phyloP scores from a whole-genome alignment of 306 rosid genomes.

The Medicago ruthenica region DNA sequence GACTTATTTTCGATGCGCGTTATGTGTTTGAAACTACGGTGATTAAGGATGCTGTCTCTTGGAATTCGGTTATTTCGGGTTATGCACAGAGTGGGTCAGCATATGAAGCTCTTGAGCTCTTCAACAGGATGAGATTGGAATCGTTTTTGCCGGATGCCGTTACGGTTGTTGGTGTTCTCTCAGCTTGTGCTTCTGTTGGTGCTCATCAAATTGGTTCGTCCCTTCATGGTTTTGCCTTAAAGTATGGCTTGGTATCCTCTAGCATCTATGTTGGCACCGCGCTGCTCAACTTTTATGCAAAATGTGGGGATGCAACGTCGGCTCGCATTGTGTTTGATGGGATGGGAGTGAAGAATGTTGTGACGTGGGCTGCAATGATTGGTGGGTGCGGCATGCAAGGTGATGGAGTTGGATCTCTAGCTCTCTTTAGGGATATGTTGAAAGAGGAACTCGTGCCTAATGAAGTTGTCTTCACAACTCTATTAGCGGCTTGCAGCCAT shows the following conservation, averaged over 20 bases:
- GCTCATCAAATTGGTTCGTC: constrained; percentile 67
- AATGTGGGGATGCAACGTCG: constrained; percentile 75
- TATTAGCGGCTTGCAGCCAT: constrained; percentile 80
- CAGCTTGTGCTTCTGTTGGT: constrained; percentile 69
- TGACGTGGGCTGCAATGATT: constrained; percentile 84
- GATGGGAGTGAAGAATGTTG: constrained; percentile 67
- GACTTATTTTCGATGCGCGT: constrained; percentile 50
- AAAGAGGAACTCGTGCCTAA: constrained; percentile 59
- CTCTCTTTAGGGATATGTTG: constrained; percentile 70
- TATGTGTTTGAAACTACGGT: constrained; percentile 56
- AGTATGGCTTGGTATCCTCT: constrained; percentile 52
- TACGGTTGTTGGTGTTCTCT: constrained; percentile 68
- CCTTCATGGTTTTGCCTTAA: constrained; percentile 62
- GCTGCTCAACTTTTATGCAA: constrained; percentile 72
- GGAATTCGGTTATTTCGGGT: constrained; percentile 85
- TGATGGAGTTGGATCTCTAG: constrained; percentile 63
- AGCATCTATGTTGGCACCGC: constrained; percentile 75
- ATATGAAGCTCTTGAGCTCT: constrained; percentile 63
- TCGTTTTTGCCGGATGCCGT: constrained; percentile 60
- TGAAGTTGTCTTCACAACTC: constrained; percentile 65
- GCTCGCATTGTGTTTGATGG: constrained; percentile 69
- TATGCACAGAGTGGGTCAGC: constrained; percentile 61
- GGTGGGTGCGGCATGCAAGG: constrained; percentile 82
- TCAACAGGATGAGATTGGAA: constrained; percentile 60
- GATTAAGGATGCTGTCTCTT: constrained; percentile 61